Evolutionary conservation across 495 filamentous ascomycete genomes (phyloP).

Genomic region (Bacidia gigantensis): DNA sequence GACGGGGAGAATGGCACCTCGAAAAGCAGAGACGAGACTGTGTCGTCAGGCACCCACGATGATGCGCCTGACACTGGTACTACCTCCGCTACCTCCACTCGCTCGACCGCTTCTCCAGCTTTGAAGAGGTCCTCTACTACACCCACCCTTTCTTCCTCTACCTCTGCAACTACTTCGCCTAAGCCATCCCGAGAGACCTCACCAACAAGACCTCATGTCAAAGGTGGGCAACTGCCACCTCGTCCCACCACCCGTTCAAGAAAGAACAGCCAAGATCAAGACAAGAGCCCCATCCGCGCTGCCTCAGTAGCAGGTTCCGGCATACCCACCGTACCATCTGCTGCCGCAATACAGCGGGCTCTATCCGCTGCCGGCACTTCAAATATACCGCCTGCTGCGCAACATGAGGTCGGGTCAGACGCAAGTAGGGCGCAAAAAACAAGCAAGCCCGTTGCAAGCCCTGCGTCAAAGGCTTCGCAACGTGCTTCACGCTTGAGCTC

Average conservation of each 20-base stretch:
- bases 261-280: slow-evolving; percentile 45
- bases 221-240: slow-evolving; percentile 16
- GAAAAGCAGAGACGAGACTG: background rate
- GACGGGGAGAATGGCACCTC: slow-evolving; percentile 1
- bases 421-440: slow-evolving; percentile 49
- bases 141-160: slow-evolving; percentile 23
- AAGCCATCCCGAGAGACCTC: slow-evolving; percentile 39
- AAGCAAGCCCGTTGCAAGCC: slow-evolving; percentile 45
- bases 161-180: slow-evolving; percentile 30
- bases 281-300: slow-evolving; percentile 51
- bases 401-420: slow-evolving; percentile 42
- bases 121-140: slow-evolving; percentile 20
- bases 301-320: slow-evolving; percentile 28
- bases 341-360: slow-evolving; percentile 47
- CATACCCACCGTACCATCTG: slow-evolving; percentile 37
- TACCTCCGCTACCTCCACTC: slow-evolving; percentile 1
- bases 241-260: slow-evolving; percentile 41
- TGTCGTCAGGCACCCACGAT: background rate
- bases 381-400: slow-evolving; percentile 36
- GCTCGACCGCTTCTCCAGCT: slow-evolving; percentile 2
- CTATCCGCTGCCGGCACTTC: slow-evolving; percentile 51
- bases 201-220: slow-evolving; percentile 29
- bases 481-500: slow-evolving; percentile 53
- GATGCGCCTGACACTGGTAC: slow-evolving; percentile 4
- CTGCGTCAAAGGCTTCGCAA: slow-evolving; percentile 29